Evolutionary conservation across 73 alveolate species (phyloP), one percentile per base, ranked within the genome.

Genomic region (Blepharisma stoltei): DNA sequence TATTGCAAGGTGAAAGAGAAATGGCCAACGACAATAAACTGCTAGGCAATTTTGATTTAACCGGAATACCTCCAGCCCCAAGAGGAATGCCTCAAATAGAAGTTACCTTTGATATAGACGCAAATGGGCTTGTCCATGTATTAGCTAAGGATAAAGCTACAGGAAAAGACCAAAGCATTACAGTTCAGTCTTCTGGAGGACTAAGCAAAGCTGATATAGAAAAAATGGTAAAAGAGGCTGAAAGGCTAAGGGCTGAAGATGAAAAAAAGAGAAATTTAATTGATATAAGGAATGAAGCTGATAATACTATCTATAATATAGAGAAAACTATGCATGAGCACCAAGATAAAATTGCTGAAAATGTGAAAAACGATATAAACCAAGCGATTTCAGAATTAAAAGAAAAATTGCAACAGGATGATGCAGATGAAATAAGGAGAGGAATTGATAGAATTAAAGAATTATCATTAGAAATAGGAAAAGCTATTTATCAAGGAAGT

Each of bases 1-100:
- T 97, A 73, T 97, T 81, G 92, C 95, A 97, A 90, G 99, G 99
- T 11, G 99, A 97, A 89, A 84, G 98, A 78, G 95, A 92, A 84
- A 94, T 95, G 98, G 97, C 98, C 6, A 92, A 92, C 41, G 98
- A 95, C 86, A 94, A 92, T 87, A 95, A 95, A 81, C 75, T 87
- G 81, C 88, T 96, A 71, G 99, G 99, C 46, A 88, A 96, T 69
- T 96, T 96, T 87, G 96, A 84, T 65, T 92, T 97, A 49, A 94
- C 92, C 45, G 98, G 98, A 77, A 87, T 97, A 83, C 99, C 99
- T 14, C 90, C 91, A 6, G 94, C 92, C 6, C 97, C 97, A 7
- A 89, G 92, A 44, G 97, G 96, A 11, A 96, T 86, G 80, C 99
- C 99, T 20, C 95, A 97, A 90, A 95, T 96, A 67, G 98, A 91